phyloP scores from a whole-genome alignment of 1,284 basidiomycete species.

The Cutaneotrichosporon sp. region DNA sequence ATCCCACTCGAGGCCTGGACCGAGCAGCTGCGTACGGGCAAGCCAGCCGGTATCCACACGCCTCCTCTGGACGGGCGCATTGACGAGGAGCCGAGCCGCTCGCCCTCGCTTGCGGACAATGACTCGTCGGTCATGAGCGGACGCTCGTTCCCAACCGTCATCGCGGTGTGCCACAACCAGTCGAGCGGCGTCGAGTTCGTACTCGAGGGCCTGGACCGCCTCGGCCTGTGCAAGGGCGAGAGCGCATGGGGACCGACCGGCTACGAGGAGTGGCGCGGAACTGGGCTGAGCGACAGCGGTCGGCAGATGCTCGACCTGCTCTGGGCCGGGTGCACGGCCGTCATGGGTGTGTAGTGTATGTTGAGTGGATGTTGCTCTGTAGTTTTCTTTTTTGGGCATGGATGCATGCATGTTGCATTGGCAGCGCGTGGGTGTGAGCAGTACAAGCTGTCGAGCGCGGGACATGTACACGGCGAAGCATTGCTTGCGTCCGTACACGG shows the following conservation, averaged over 20 bases:
- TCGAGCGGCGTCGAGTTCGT: conserved; percentile 54
- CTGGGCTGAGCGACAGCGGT: conserved; percentile 49
- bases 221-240: conserved; percentile 51
- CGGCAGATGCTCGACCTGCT: conserved; percentile 48
- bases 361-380: conserved; percentile 1
- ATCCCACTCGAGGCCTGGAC: conserved; percentile 30
- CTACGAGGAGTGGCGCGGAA: conserved; percentile 54
- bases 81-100: conserved; percentile 3
- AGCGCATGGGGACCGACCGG: conserved; percentile 54
- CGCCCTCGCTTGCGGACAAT: conserved; percentile 12
- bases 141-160: conserved; percentile 51
- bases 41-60: conserved; percentile 21
- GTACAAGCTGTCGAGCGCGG: no score
- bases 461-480: neutral
- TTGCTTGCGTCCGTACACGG: no score
- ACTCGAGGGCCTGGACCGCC: conserved; percentile 51
- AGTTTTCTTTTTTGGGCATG: neutral
- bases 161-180: conserved; percentile 53
- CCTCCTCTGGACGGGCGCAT: conserved; percentile 14
- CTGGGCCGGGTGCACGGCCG: conserved; percentile 50
- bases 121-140: conserved; percentile 20
- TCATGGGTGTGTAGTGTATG: conserved; percentile 43
- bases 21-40: conserved; percentile 26
- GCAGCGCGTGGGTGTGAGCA: no score
- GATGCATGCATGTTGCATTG: conserved; percentile 4